These are phyloP conservation scores for Orbilia blumenaviensis DNA, from an alignment of 2,329 filamentous ascomycete species.

Conservation along the genomic window DNA sequence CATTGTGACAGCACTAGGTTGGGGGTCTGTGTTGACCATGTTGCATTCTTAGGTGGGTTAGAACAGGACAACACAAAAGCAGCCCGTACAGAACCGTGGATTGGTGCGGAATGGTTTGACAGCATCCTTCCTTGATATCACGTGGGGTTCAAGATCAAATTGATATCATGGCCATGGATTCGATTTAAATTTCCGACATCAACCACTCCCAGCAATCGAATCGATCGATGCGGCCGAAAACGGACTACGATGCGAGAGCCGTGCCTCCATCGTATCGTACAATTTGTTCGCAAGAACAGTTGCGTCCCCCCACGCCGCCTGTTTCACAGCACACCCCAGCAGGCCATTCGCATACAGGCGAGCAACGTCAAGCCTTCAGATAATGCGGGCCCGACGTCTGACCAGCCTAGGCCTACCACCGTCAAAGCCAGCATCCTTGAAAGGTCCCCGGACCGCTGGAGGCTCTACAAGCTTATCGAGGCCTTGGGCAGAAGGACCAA, in stretches of 20 bases:
- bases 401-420: conserved; percentile 17
- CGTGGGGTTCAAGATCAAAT: too few relatives aligned
- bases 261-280: neutral
- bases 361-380: neutral
- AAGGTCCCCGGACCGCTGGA: conserved; percentile 8
- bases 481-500: conserved; percentile 1
- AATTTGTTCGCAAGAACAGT: neutral
- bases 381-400: neutral
- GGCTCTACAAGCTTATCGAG: conserved; percentile 11
- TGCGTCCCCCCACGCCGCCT: neutral
- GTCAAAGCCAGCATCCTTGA: conserved; percentile 41
- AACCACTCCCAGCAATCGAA: neutral
- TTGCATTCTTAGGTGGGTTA: neutral
- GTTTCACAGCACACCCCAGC: neutral
- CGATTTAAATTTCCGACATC: too few relatives aligned
- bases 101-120: too few relatives aligned
- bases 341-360: neutral
- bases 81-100: too few relatives aligned
- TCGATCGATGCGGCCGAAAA: neutral
- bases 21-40: neutral
- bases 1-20: too few relatives aligned
- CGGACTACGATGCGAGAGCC: neutral
- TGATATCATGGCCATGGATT: too few relatives aligned
- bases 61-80: too few relatives aligned
- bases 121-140: too few relatives aligned